These are phyloP conservation scores for Platanthera zijinensis DNA, from an alignment of 106 monocot species.

Conservation along the genomic window DNA sequence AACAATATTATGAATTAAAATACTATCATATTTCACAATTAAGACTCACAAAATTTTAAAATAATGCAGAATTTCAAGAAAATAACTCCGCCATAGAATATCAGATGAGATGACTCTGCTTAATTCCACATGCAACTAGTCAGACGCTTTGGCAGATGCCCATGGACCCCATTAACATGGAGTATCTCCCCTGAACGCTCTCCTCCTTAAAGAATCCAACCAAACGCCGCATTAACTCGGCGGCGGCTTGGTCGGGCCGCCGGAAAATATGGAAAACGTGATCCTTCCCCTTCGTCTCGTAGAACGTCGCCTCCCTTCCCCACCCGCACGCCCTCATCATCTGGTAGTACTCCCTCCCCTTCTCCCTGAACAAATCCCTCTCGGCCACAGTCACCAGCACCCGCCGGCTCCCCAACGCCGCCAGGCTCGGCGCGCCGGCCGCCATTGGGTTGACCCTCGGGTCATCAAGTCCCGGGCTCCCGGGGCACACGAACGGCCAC, in stretches of 20 bases:
- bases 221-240: neutral
- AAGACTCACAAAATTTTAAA: too few relatives aligned
- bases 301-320: constrained; percentile 7
- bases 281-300: constrained; percentile 9
- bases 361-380: constrained; percentile 21
- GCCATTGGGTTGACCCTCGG: constrained; percentile 16
- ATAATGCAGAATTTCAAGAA: too few relatives aligned
- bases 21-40: too few relatives aligned
- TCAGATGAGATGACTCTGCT: too few relatives aligned
- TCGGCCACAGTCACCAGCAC: constrained; percentile 18
- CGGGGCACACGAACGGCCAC: constrained; percentile 23
- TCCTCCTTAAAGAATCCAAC: neutral
- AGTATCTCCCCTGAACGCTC: neutral
- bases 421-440: constrained; percentile 2
- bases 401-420: neutral
- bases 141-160: too few relatives aligned
- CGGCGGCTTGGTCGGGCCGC: neutral
- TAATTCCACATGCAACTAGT: too few relatives aligned
- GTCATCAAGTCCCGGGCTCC: constrained; percentile 9
- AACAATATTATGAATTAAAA: too few relatives aligned
- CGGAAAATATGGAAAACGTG: constrained; percentile 24
- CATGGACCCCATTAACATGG: neutral
- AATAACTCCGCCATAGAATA: too few relatives aligned
- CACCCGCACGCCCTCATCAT: constrained; percentile 14
- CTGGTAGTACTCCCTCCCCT: constrained; percentile 19